A percentile compares a stretch with the other conserved stretches of the same genome.
Conservation (phyloP, 148 eudicot species). For the Gaultheria prostrata region DNA sequence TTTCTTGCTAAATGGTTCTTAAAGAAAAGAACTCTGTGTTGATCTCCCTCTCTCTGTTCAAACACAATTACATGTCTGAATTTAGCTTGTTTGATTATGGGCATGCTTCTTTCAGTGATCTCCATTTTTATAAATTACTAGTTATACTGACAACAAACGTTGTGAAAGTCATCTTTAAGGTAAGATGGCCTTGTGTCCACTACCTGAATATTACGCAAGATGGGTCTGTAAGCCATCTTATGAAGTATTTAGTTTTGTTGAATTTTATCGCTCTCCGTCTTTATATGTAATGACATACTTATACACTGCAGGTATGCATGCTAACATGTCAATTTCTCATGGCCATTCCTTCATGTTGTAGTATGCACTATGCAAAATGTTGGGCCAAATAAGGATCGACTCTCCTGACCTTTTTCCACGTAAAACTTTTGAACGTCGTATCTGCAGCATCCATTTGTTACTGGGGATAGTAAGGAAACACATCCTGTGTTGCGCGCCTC, state of each 20-base stretch:
- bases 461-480: conserved; percentile 47
- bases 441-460: conserved; percentile 83
- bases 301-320: too few relatives aligned
- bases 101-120: conserved; percentile 46
- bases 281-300: background rate
- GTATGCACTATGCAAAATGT: background rate
- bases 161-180: background rate
- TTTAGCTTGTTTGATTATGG: background rate
- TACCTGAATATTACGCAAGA: background rate
- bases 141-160: too few relatives aligned
- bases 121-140: too few relatives aligned
- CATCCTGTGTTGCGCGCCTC: conserved; percentile 41
- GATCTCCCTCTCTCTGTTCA: background rate
- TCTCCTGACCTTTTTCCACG: background rate
- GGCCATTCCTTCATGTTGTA: background rate
- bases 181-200: background rate
- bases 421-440: too few relatives aligned
- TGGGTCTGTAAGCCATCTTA: background rate
- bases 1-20: background rate
- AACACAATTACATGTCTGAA: conserved; percentile 23
- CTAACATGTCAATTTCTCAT: background rate
- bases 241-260: background rate
- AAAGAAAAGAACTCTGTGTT: background rate
- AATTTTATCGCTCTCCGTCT: background rate
- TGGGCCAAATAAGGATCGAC: background rate